Evolutionary conservation across 257 asterid species (phyloP).

Genomic region (Plectranthus barbatus): DNA sequence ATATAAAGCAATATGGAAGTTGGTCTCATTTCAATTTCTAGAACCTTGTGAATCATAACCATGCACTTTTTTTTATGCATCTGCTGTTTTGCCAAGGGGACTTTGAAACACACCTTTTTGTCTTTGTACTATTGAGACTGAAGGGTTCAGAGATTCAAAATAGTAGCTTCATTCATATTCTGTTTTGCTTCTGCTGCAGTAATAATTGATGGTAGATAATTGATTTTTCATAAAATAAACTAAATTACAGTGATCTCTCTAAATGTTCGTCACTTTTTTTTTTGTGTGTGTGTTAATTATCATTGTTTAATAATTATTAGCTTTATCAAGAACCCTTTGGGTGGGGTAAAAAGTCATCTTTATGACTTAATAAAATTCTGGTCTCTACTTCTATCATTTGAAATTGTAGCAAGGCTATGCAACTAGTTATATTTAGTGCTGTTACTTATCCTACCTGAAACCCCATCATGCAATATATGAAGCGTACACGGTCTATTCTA

Average conservation of each 20-base stretch:
- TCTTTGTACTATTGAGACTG: background rate
- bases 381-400: background rate
- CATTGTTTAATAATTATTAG: background rate
- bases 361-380: background rate
- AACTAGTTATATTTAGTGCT: background rate
- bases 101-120: background rate
- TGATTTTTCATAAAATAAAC: background rate
- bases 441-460: background rate
- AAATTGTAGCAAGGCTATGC: background rate
- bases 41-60: background rate
- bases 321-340: background rate
- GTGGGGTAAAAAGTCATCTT: background rate
- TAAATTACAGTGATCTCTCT: background rate
- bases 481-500: background rate
- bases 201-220: background rate
- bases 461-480: background rate
- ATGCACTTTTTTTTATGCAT: background rate
- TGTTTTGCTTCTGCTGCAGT: background rate
- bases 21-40: background rate
- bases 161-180: background rate
- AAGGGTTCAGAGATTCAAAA: background rate
- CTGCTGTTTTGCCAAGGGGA: background rate
- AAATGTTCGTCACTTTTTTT: background rate
- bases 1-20: background rate
- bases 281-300: background rate